phyloP scores from a whole-genome alignment of 768 basidiomycete species.

The Tulasnella sp. region DNA sequence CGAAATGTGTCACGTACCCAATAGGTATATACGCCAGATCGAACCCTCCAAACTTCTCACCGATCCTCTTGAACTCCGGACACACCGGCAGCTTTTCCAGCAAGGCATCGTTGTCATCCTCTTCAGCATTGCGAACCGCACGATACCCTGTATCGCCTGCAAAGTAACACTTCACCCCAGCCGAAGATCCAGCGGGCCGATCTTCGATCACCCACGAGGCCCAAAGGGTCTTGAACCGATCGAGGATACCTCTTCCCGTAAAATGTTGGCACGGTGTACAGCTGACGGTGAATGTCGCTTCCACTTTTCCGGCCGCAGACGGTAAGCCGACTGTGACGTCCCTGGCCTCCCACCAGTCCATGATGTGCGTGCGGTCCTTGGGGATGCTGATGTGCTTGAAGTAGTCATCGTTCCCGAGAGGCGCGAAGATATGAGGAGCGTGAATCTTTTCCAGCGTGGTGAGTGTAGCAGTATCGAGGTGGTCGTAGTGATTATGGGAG shows the following conservation, averaged over 20 bases:
- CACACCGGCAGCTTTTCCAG: conserved; percentile 41
- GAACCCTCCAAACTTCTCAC: conserved; percentile 47
- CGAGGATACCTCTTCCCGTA: conserved; percentile 23
- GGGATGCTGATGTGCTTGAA: conserved; percentile 22
- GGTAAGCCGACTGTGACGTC: conserved; percentile 21
- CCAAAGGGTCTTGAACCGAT: conserved; percentile 31
- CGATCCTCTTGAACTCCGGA: conserved; percentile 65
- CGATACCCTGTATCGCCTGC: conserved; percentile 61
- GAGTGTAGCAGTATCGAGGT: conserved; percentile 24
- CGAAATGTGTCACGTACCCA: conserved; percentile 28
- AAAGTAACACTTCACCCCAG: conserved; percentile 40
- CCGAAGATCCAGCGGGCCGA: conserved; percentile 3
- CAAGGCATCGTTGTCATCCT: conserved; percentile 27
- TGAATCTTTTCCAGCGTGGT: conserved; percentile 18
- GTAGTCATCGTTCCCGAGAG: conserved; percentile 28
- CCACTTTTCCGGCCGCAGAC: neutral
- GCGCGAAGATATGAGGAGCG: conserved; percentile 28
- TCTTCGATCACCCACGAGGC: conserved; percentile 26
- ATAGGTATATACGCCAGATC: conserved; percentile 60
- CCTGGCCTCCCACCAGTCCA: conserved; percentile 34
- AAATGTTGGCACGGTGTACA: conserved; percentile 8
- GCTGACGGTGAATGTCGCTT: neutral
- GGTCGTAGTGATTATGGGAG: conserved; percentile 22
- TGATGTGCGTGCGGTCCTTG: conserved; percentile 25
- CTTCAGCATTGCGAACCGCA: conserved; percentile 34